Evolutionary conservation across 192 early-diverging fungal species (phyloP).

Genomic region (Rhizoclosmatium sp.): DNA sequence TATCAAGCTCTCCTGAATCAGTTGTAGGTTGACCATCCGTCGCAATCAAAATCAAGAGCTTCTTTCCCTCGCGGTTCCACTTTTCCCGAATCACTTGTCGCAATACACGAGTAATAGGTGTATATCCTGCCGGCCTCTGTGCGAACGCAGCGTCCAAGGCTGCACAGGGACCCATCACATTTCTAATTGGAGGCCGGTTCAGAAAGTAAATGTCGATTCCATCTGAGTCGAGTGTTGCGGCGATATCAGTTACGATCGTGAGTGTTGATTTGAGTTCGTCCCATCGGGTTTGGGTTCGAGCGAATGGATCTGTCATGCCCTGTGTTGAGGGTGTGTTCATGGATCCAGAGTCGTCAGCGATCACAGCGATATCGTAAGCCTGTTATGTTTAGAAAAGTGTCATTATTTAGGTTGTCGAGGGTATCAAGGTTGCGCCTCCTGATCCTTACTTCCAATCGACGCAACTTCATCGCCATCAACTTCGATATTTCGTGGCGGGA

Average conservation of each 20-base stretch:
- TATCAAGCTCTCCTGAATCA: neutral
- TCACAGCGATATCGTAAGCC: constrained; percentile 34
- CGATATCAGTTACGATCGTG: constrained; percentile 22
- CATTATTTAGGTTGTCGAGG: neutral
- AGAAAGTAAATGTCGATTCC: constrained; percentile 38
- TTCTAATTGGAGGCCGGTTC: constrained; percentile 12
- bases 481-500: constrained; percentile 22
- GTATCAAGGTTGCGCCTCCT: neutral
- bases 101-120: constrained; percentile 2
- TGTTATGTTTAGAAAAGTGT: neutral
- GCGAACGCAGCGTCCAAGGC: constrained; percentile 5
- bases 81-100: neutral
- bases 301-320: constrained; percentile 15
- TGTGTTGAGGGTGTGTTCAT: constrained; percentile 16
- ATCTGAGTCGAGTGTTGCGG: constrained; percentile 20
- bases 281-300: constrained; percentile 27
- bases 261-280: constrained; percentile 33
- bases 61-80: neutral
- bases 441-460: constrained; percentile 12
- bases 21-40: constrained; percentile 22
- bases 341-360: constrained; percentile 35
- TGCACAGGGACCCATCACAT: neutral
- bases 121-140: neutral
- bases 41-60: constrained; percentile 4
- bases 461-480: constrained; percentile 30